Percentiles rank a stretch among this genome's conserved stretches.
Conservation (phyloP, 257 asterid species). For the Primulina eburnea region DNA sequence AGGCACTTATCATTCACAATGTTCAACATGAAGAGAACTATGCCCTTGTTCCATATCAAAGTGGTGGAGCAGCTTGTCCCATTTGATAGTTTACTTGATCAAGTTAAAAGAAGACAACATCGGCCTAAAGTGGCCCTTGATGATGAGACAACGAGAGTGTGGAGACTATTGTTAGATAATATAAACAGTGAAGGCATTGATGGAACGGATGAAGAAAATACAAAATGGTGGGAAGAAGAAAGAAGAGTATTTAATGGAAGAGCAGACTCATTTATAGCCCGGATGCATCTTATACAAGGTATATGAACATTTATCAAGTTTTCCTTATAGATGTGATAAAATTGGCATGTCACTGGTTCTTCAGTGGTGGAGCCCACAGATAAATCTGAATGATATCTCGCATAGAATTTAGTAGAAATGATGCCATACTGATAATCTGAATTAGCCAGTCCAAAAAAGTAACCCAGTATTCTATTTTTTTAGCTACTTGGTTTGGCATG, state of each 20-base stretch:
- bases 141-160: conserved; percentile 61
- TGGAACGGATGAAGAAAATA: conserved; percentile 51
- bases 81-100: conserved; percentile 41
- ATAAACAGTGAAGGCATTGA: conserved; percentile 53
- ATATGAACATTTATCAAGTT: conserved; percentile 20
- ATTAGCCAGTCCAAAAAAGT: neutral
- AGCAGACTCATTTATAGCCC: conserved; percentile 65
- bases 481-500: neutral
- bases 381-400: conserved; percentile 9
- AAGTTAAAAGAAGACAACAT: conserved; percentile 46
- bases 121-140: conserved; percentile 80
- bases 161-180: conserved; percentile 61
- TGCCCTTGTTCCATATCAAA: conserved; percentile 71
- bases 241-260: conserved; percentile 59
- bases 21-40: conserved; percentile 35
- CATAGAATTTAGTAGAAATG: conserved; percentile 5
- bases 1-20: conserved; percentile 35
- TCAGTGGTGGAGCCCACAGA: conserved; percentile 6
- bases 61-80: conserved; percentile 65
- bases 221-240: conserved; percentile 67
- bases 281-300: conserved; percentile 85
- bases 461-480: conserved; percentile 12
- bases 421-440: neutral
- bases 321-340: conserved; percentile 11
- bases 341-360: conserved; percentile 9